These are phyloP conservation scores for Myxozyma monticola DNA, from an alignment of 805 yeast species.

Conservation along the genomic window DNA sequence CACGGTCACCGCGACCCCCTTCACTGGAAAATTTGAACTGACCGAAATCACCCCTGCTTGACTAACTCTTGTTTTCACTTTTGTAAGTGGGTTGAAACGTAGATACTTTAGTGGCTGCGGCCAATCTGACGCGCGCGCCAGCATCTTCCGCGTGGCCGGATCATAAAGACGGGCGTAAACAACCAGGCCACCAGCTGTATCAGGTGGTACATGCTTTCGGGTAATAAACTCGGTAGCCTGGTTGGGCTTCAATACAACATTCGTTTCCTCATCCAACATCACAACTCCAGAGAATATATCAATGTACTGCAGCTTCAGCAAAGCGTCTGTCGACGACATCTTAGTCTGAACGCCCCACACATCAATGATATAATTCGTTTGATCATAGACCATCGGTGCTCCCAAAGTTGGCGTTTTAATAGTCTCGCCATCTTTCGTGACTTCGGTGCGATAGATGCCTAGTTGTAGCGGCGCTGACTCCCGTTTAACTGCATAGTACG, in stretches of 20 bases:
- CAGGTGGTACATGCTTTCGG: conserved; percentile 20
- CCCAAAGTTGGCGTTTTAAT: neutral
- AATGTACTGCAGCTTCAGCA: conserved; percentile 38
- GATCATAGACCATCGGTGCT: conserved; percentile 37
- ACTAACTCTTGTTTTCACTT: conserved; percentile 34
- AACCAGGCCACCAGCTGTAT: conserved; percentile 2
- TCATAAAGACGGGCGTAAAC: conserved; percentile 27
- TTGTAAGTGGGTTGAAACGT: conserved; percentile 35
- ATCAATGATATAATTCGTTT: conserved; percentile 38
- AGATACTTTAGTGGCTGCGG: conserved; percentile 51
- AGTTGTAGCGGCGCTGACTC: conserved; percentile 41
- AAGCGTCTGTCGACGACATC: conserved; percentile 31
- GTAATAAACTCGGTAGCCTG: conserved; percentile 39
- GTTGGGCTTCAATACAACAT: conserved; percentile 33
- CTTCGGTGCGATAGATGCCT: conserved; percentile 41
- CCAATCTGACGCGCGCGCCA: conserved; percentile 48
- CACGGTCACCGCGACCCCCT: conserved; percentile 45
- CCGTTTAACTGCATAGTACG: conserved; percentile 50
- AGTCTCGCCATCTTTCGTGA: too few species aligned
- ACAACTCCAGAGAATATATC: conserved; percentile 41
- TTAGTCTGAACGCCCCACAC: conserved; percentile 47
- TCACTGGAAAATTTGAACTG: conserved; percentile 44
- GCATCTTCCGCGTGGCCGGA: conserved; percentile 17
- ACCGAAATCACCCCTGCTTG: conserved; percentile 36
- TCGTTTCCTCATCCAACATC: neutral